These are phyloP conservation scores for Agaricus bisporus DNA, from an alignment of 768 basidiomycete genomes.

Conservation along the genomic window DNA sequence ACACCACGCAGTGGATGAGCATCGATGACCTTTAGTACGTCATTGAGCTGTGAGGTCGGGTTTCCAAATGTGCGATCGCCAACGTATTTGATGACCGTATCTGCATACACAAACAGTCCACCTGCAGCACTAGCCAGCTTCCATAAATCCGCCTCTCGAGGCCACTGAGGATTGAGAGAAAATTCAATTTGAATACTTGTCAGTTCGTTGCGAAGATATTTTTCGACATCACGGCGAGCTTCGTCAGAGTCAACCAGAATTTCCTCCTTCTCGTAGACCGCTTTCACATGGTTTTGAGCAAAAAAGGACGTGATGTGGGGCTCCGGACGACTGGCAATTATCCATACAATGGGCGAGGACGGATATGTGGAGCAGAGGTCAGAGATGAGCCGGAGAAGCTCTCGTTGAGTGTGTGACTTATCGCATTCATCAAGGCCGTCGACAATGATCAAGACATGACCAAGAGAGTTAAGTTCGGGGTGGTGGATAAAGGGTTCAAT, in stretches of 20 bases:
- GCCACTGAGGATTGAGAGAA: background rate
- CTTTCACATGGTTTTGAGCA: background rate
- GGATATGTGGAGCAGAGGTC: background rate
- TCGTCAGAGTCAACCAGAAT: background rate
- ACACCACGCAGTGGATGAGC: too few species aligned
- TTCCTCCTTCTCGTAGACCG: background rate
- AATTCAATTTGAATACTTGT: background rate
- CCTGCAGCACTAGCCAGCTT: background rate
- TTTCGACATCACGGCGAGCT: background rate
- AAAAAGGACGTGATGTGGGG: background rate
- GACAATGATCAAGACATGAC: too few species aligned
- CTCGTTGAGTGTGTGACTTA: too few species aligned
- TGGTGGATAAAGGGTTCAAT: too few species aligned
- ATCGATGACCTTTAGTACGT: slow-evolving; percentile 2
- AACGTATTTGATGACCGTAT: background rate
- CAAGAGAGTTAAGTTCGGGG: too few species aligned
- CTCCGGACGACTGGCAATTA: background rate
- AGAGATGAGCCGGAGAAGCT: background rate
- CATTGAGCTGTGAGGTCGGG: background rate
- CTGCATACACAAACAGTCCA: background rate
- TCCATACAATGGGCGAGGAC: background rate
- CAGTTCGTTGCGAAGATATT: background rate
- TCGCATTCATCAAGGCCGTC: background rate
- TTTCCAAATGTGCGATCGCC: background rate
- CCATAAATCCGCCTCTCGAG: background rate